Conservation (phyloP, 2,329 filamentous ascomycete species). For the Curvularia sp. region DNA sequence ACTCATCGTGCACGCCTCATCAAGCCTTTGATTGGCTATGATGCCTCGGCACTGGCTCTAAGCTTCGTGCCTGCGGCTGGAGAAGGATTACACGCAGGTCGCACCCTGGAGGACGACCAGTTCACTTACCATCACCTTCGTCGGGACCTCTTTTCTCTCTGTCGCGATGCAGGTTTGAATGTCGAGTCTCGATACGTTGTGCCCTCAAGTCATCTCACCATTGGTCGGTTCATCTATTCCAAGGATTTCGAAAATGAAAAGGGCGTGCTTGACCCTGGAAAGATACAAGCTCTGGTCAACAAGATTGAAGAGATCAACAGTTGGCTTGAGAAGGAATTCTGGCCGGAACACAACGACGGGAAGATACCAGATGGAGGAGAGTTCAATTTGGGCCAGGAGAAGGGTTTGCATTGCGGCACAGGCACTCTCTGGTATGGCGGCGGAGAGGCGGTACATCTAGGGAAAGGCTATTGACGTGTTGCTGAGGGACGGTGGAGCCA, state of each 20-base stretch:
- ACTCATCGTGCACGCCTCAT: conserved; percentile 75
- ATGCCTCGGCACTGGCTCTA: conserved; percentile 83
- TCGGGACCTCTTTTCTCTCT: conserved; percentile 73
- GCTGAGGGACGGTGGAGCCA: neutral
- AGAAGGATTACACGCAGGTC: conserved; percentile 55
- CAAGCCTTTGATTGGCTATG: conserved; percentile 83
- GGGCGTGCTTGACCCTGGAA: conserved; percentile 59
- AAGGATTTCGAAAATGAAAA: conserved; percentile 60
- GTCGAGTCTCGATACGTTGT: conserved; percentile 84
- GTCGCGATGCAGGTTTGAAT: conserved; percentile 67
- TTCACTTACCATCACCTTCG: conserved; percentile 94
- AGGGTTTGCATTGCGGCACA: conserved; percentile 75
- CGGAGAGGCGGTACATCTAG: conserved; percentile 70
- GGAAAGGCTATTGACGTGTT: conserved; percentile 56
- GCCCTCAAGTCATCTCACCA: conserved; percentile 86
- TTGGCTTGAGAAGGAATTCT: conserved; percentile 75
- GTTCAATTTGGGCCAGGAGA: conserved; percentile 89
- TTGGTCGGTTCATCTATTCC: conserved; percentile 78
- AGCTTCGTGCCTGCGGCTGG: conserved; percentile 83
- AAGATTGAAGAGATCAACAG: conserved; percentile 78
- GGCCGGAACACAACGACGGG: conserved; percentile 60
- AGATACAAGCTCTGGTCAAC: conserved; percentile 69
- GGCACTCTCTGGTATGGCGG: conserved; percentile 80
- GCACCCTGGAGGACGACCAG: conserved; percentile 60
- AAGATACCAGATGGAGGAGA: conserved; percentile 65